Evolutionary conservation across 768 basidiomycete genomes (phyloP).

Genomic region (Leucocoprinus birnbaumii): DNA sequence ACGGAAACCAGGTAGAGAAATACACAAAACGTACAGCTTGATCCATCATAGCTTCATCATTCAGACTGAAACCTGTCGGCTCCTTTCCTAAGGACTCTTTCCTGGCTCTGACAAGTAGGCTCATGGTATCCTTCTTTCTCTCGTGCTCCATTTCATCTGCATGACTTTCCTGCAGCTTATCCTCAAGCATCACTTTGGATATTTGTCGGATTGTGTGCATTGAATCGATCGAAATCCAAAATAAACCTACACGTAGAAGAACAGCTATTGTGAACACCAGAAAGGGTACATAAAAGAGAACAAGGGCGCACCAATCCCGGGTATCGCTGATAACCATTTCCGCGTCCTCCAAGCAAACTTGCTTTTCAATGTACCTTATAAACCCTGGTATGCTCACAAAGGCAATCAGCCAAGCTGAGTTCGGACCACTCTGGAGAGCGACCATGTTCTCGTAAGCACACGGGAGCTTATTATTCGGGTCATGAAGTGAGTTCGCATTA

Average conservation of each 20-base stretch:
- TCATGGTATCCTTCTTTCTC: slow-evolving; percentile 51
- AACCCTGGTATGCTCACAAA: slow-evolving; percentile 21
- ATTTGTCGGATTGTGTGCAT: slow-evolving; percentile 41
- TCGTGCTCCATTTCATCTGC: slow-evolving; percentile 31
- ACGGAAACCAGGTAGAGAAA: background rate
- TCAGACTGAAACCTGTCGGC: slow-evolving; percentile 38
- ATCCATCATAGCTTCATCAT: slow-evolving; percentile 46
- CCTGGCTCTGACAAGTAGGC: slow-evolving; percentile 41
- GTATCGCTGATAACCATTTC: background rate
- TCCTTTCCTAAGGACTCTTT: slow-evolving; percentile 32
- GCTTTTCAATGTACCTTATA: background rate
- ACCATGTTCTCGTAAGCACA: slow-evolving; percentile 43
- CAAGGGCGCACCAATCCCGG: background rate
- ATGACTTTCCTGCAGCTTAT: slow-evolving; percentile 35
- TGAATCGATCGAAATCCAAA: slow-evolving; percentile 25
- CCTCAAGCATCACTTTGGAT: slow-evolving; percentile 35
- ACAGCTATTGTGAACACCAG: background rate
- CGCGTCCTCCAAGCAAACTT: slow-evolving; percentile 1
- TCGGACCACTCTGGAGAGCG: slow-evolving; percentile 33
- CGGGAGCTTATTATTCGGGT: slow-evolving; percentile 45
- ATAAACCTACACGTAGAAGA: slow-evolving; percentile 12
- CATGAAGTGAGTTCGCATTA: slow-evolving; percentile 38
- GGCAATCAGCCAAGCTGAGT: background rate
- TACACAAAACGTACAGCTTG: slow-evolving; percentile 37
- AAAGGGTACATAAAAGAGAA: slow-evolving; percentile 16